phyloP scores from a whole-genome alignment of 1,139 yeast species.

The Pneumocystis sp. region DNA sequence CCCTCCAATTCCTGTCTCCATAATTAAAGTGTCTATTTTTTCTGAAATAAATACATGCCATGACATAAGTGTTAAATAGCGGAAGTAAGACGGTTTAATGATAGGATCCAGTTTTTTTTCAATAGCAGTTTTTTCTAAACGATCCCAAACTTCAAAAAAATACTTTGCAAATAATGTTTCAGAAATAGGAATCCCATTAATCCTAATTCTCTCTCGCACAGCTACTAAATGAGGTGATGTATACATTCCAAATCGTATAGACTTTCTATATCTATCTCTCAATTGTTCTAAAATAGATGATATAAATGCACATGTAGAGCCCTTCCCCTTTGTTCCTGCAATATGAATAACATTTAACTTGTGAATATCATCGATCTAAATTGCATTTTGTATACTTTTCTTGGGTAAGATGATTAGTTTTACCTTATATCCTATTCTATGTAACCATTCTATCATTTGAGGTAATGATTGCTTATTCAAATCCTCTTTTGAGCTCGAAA shows the following conservation, averaged over 20 bases:
- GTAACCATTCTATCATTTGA: slow-evolving; percentile 83
- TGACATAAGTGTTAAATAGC: slow-evolving; percentile 70
- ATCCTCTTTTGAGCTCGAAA: slow-evolving; percentile 53
- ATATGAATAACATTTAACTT: slow-evolving; percentile 45
- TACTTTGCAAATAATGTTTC: slow-evolving; percentile 54
- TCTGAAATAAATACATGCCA: neutral
- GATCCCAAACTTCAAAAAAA: slow-evolving; percentile 37
- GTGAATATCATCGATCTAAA: neutral
- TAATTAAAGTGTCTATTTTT: slow-evolving; percentile 54
- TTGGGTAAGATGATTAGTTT: neutral
- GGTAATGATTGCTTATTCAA: slow-evolving; percentile 59
- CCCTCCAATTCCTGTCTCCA: slow-evolving; percentile 99
- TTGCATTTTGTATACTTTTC: neutral
- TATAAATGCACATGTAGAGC: slow-evolving; percentile 91
- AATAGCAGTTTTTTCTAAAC: slow-evolving; percentile 55
- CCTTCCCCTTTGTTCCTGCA: slow-evolving; percentile 97
- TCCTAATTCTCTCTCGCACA: slow-evolving; percentile 81
- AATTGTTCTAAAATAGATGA: slow-evolving; percentile 46
- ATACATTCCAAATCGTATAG: slow-evolving; percentile 71
- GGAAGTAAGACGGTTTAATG: neutral
- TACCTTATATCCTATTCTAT: slow-evolving; percentile 60
- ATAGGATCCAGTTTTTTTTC: neutral
- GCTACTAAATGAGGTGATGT: slow-evolving; percentile 93
- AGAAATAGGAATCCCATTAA: slow-evolving; percentile 66
- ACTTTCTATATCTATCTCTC: slow-evolving; percentile 12